phyloP scores from a whole-genome alignment of 768 basidiomycete genomes.

The Amanita exitialis region DNA sequence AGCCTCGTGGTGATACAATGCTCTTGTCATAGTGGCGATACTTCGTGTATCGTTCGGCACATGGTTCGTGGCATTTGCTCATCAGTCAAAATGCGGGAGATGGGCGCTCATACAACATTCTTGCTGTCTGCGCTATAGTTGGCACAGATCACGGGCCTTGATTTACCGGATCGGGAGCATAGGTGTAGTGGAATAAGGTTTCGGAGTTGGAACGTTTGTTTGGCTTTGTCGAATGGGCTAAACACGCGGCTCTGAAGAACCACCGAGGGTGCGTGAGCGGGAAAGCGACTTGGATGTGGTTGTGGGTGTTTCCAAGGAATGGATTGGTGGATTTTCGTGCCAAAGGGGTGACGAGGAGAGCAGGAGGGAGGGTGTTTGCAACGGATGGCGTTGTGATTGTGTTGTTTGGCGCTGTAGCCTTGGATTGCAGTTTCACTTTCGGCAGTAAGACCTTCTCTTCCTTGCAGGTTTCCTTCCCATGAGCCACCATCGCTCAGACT shows the following conservation, averaged over 20 bases:
- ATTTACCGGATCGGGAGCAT: constrained; percentile 4
- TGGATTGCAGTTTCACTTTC: constrained; percentile 26
- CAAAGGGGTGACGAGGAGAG: background rate
- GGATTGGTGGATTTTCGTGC: background rate
- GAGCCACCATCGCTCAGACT: constrained; percentile 17
- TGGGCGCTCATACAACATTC: background rate
- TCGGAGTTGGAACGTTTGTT: constrained; percentile 18
- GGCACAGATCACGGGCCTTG: background rate
- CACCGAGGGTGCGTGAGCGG: background rate
- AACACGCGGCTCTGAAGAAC: background rate
- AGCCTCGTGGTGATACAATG: background rate
- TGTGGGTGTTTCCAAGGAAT: background rate
- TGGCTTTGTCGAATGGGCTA: constrained; percentile 11
- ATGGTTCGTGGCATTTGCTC: background rate
- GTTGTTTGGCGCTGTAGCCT: constrained; percentile 28
- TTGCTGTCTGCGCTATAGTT: background rate
- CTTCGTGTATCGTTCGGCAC: background rate
- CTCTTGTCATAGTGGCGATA: background rate
- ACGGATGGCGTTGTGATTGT: constrained; percentile 30
- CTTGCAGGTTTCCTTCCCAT: constrained; percentile 15
- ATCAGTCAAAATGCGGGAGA: too few relatives aligned
- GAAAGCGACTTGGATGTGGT: background rate
- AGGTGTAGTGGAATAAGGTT: constrained; percentile 16
- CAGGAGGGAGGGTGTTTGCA: constrained; percentile 20
- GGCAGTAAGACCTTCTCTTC: constrained; percentile 17